Conservation (phyloP, 495 filamentous ascomycete species). For the Penicillium roqueforti region DNA sequence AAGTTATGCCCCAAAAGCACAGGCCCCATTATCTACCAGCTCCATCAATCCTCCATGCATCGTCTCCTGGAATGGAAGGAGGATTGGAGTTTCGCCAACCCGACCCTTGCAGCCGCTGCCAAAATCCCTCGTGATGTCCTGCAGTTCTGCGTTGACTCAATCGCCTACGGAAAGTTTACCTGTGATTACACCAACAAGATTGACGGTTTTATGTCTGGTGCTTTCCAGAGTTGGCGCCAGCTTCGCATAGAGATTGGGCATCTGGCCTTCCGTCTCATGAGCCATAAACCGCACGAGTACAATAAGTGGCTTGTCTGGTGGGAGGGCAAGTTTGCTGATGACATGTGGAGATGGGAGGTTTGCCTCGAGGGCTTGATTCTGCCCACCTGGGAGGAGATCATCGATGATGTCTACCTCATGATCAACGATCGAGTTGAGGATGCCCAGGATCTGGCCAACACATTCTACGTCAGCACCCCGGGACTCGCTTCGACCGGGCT, state of each 20-base stretch:
- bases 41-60: conserved; percentile 16
- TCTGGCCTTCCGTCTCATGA: conserved; percentile 6
- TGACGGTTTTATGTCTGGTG: conserved; percentile 4
- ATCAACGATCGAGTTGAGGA: conserved; percentile 26
- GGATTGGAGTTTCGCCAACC: conserved; percentile 7
- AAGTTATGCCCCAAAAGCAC: conserved; percentile 13
- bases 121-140: conserved; percentile 20
- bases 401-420: conserved; percentile 22
- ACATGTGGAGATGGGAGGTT: conserved; percentile 27
- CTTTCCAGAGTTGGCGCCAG: conserved; percentile 10
- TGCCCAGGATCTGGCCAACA: conserved; percentile 3
- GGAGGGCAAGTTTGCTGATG: conserved; percentile 11
- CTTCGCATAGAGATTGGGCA: not conserved
- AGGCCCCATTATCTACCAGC: not conserved
- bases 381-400: conserved; percentile 24
- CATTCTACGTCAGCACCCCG: conserved; percentile 1
- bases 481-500: not conserved
- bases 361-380: conserved; percentile 11
- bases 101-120: conserved; percentile 14
- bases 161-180: conserved; percentile 16
- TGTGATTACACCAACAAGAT: conserved; percentile 2
- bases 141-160: conserved; percentile 10
- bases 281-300: conserved; percentile 6
- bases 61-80: conserved; percentile 22
- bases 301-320: conserved; percentile 25